A percentile compares a stretch with the other conserved stretches of the same genome.
phyloP scores from a whole-genome alignment of 2,329 filamentous ascomycete genomes.

The Amphichorda felina region DNA sequence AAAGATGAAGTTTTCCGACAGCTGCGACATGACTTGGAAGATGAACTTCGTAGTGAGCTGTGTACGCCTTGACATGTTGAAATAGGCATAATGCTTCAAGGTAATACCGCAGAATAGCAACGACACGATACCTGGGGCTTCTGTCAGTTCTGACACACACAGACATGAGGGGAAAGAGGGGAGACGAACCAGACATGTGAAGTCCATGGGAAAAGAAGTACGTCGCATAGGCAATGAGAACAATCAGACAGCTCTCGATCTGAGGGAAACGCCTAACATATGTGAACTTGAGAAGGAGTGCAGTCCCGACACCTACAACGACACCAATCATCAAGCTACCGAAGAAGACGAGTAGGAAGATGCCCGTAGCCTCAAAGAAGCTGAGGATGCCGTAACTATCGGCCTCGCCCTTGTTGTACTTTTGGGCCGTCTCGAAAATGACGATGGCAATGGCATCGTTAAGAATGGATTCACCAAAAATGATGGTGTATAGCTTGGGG shows the following conservation, averaged over 20 bases:
- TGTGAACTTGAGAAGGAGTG: constrained; percentile 85
- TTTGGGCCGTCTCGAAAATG: constrained; percentile 93
- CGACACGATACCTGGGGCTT: constrained; percentile 70
- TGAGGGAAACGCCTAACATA: constrained; percentile 86
- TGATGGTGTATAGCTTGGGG: constrained; percentile 95
- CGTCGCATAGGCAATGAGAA: constrained; percentile 88
- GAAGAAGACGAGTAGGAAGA: constrained; percentile 95
- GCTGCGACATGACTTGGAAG: constrained; percentile 86
- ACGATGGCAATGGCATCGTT: constrained; percentile 99
- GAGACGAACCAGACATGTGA: constrained; percentile 69
- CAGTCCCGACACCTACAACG: constrained; percentile 74
- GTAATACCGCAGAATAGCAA: constrained; percentile 97
- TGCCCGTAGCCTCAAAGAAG: constrained; percentile 81
- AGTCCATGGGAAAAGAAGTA: constrained; percentile 98
- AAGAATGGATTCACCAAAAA: constrained; percentile 95
- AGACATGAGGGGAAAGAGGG: not conserved
- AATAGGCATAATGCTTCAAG: constrained; percentile 97
- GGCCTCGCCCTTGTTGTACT: constrained; percentile 69
- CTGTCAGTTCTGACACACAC: not conserved
- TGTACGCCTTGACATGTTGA: constrained; percentile 97
- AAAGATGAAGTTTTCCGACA: constrained; percentile 99
- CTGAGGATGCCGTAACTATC: constrained; percentile 65
- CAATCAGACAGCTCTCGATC: constrained; percentile 90
- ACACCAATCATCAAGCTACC: constrained; percentile 85
- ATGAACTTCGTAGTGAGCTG: constrained; percentile 97